Percentiles rank a stretch among this genome's conserved stretches.
Conservation (phyloP, 345 rosid genomes). For the Acer campestre region DNA sequence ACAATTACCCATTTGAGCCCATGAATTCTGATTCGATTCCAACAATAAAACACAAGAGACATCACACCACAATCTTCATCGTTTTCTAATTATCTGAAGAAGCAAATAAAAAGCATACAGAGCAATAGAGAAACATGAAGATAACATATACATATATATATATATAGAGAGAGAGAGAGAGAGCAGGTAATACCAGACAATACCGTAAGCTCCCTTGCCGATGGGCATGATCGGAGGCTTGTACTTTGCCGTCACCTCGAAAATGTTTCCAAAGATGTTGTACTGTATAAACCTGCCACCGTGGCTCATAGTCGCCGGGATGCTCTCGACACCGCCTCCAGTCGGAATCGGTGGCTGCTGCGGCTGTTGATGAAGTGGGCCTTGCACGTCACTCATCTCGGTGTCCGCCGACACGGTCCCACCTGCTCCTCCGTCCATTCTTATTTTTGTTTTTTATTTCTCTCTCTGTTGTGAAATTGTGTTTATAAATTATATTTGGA, state of each 20-base stretch:
- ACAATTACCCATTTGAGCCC: background rate
- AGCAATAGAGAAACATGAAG: too few relatives aligned
- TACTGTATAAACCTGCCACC: slow-evolving; percentile 97
- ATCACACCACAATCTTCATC: too few relatives aligned
- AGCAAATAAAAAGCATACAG: background rate
- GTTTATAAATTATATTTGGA: too few relatives aligned
- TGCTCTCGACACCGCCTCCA: slow-evolving; percentile 59
- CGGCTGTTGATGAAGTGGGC: slow-evolving; percentile 22
- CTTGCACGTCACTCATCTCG: slow-evolving; percentile 77
- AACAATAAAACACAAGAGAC: background rate
- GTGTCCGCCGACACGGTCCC: slow-evolving; percentile 58
- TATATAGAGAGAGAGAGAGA: background rate
- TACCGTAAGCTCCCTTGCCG: slow-evolving; percentile 99
- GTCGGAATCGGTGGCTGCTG: slow-evolving; percentile 26
- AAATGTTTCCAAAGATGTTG: slow-evolving; percentile 92
- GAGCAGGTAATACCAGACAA: slow-evolving; percentile 71
- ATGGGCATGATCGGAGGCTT: slow-evolving; percentile 98
- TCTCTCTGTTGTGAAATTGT: too few relatives aligned
- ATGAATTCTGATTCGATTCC: background rate
- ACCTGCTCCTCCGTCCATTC: slow-evolving; percentile 51
- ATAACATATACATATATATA: too few relatives aligned
- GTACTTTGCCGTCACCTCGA: slow-evolving; percentile 96
- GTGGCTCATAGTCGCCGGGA: slow-evolving; percentile 86
- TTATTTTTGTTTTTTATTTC: too few relatives aligned
- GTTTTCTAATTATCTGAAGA: too few relatives aligned